Evolutionary conservation across 495 filamentous ascomycete species (phyloP).

Genomic region (Podospora didyma): DNA sequence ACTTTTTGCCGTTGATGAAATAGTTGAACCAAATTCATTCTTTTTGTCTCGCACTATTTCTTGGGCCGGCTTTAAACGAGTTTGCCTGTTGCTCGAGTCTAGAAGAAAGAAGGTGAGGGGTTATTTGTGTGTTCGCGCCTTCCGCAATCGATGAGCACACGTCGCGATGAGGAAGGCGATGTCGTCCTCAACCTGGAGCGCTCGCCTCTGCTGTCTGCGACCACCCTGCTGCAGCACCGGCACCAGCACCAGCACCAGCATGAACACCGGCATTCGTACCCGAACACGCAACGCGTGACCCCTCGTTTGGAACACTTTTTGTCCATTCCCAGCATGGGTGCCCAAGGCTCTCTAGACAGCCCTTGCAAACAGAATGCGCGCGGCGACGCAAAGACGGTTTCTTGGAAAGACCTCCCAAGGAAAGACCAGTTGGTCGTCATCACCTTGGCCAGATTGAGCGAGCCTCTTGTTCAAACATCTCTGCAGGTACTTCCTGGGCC

Average conservation of each 20-base stretch:
- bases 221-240: no score
- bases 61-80: no score
- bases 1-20: no score
- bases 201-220: no score
- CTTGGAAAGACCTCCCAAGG: constrained; percentile 66
- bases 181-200: neutral
- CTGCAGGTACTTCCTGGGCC: constrained; percentile 46
- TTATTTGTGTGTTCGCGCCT: neutral
- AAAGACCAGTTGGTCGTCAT: constrained; percentile 74
- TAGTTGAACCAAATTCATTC: no score
- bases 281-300: neutral
- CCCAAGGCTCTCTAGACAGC: neutral
- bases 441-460: constrained; percentile 69
- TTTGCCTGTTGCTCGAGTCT: no score
- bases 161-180: constrained; percentile 2
- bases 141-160: constrained; percentile 1
- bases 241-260: no score
- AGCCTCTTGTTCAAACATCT: constrained; percentile 74
- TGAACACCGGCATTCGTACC: neutral
- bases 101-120: no score
- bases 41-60: no score
- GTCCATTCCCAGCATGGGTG: neutral
- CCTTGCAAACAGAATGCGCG: neutral
- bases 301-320: neutral
- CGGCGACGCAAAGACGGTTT: constrained; percentile 37